These are phyloP conservation scores for Aphanomyces stellatus DNA, from an alignment of 352 stramenopile species.

Conservation along the genomic window DNA sequence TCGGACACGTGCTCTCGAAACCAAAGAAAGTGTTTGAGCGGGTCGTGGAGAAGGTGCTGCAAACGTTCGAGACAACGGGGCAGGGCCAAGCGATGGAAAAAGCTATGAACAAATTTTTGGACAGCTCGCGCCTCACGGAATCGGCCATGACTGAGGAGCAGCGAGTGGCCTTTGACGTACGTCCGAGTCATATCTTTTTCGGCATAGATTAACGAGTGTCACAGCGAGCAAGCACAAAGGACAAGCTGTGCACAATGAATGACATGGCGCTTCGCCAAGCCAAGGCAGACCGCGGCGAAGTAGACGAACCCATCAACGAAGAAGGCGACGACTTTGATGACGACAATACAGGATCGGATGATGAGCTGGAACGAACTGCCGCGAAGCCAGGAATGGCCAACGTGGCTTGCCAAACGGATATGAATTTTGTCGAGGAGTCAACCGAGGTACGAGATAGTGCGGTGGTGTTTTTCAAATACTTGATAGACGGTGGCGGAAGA, in stretches of 20 bases:
- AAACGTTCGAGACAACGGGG: not conserved
- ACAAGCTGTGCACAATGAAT: not conserved
- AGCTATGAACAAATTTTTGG: not conserved
- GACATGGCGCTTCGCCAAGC: not conserved
- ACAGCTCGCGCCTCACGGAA: not conserved
- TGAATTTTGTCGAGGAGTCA: not conserved
- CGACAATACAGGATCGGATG: not conserved
- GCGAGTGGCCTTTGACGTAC: not conserved
- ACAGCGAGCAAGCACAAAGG: not conserved
- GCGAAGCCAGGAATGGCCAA: conserved; percentile 6
- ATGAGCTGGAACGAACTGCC: not conserved
- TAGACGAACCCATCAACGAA: not conserved
- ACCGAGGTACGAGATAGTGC: not conserved
- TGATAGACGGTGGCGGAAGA: not conserved
- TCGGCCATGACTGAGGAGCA: not conserved
- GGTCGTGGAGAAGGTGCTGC: not conserved
- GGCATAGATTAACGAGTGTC: not conserved
- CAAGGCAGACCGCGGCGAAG: no score
- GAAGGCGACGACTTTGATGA: not conserved
- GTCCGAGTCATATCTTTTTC: not conserved
- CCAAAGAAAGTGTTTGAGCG: not conserved
- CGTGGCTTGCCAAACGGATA: conserved; percentile 11
- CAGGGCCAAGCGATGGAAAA: not conserved
- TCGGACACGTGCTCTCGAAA: not conserved
- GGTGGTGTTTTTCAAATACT: not conserved